A percentile compares a stretch with the other conserved stretches of the same genome.
Evolutionary conservation across 441 rosid species (phyloP).

Genomic region (Omphalea diandra): DNA sequence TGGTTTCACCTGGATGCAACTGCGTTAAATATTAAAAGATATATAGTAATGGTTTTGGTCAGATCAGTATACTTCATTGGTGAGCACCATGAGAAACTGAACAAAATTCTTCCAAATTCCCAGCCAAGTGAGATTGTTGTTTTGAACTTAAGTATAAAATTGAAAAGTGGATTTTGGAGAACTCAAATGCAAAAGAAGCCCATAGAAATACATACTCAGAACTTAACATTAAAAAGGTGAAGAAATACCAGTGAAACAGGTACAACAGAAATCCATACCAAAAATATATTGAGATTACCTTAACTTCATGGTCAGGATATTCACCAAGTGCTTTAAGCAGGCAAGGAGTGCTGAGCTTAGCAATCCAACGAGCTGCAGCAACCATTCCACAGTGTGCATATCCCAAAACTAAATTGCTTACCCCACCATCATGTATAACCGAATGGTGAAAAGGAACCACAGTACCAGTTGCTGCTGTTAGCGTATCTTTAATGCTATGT

Average conservation of each 20-base stretch:
- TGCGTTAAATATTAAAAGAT: not conserved
- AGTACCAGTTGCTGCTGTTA: slow-evolving; percentile 96
- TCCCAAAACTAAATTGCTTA: slow-evolving; percentile 91
- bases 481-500: slow-evolving; percentile 93
- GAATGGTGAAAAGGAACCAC: slow-evolving; percentile 99
- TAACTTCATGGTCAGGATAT: slow-evolving; percentile 64
- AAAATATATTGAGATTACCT: slow-evolving; percentile 48
- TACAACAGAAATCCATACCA: not conserved
- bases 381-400: slow-evolving; percentile 99
- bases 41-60: not conserved
- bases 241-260: not conserved
- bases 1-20: no score
- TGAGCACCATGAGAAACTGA: no score
- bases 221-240: slow-evolving; percentile 34
- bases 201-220: not conserved
- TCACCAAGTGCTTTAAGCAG: slow-evolving; percentile 69
- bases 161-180: not conserved
- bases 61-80: no score
- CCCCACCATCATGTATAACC: slow-evolving; percentile 88
- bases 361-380: slow-evolving; percentile 99
- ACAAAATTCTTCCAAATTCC: not conserved
- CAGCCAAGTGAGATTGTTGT: not conserved
- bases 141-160: not conserved
- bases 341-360: slow-evolving; percentile 82
- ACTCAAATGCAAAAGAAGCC: not conserved